Conservation (phyloP, 352 stramenopile genomes). For the Phytophthora lateralis region DNA sequence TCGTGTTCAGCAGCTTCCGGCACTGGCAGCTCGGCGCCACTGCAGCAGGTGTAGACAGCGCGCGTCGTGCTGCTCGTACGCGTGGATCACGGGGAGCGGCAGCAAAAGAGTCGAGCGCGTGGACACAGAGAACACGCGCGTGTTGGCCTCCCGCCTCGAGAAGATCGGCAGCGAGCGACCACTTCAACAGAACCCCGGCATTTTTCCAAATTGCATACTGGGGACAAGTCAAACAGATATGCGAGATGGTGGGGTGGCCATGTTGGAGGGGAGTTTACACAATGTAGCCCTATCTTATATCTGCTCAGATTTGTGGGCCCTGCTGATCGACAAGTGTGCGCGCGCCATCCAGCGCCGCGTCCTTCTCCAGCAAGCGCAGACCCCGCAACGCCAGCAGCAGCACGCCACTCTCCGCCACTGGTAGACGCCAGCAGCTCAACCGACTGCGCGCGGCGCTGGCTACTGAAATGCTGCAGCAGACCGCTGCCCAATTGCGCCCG, state of each 20-base stretch:
- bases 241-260: too few relatives aligned
- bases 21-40: slow-evolving; percentile 65
- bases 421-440: slow-evolving; percentile 50
- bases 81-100: slow-evolving; percentile 51
- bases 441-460: slow-evolving; percentile 40
- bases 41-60: slow-evolving; percentile 80
- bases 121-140: slow-evolving; percentile 54
- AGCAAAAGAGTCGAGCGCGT: slow-evolving; percentile 62
- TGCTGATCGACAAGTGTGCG: too few relatives aligned
- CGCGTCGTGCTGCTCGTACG: slow-evolving; percentile 66
- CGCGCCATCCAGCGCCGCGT: too few relatives aligned
- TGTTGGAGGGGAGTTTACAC: too few relatives aligned
- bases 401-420: slow-evolving; percentile 28
- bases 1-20: slow-evolving; percentile 53
- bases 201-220: too few relatives aligned
- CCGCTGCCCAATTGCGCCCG: background rate
- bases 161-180: slow-evolving; percentile 51
- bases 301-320: too few relatives aligned
- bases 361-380: too few relatives aligned
- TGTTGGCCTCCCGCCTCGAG: slow-evolving; percentile 63
- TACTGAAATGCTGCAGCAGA: slow-evolving; percentile 29
- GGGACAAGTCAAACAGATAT: too few relatives aligned
- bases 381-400: too few relatives aligned
- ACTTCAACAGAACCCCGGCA: too few relatives aligned
- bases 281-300: too few relatives aligned